Evolutionary conservation across 129 eudicot genomes (phyloP).

Genomic region (Centella asiatica): DNA sequence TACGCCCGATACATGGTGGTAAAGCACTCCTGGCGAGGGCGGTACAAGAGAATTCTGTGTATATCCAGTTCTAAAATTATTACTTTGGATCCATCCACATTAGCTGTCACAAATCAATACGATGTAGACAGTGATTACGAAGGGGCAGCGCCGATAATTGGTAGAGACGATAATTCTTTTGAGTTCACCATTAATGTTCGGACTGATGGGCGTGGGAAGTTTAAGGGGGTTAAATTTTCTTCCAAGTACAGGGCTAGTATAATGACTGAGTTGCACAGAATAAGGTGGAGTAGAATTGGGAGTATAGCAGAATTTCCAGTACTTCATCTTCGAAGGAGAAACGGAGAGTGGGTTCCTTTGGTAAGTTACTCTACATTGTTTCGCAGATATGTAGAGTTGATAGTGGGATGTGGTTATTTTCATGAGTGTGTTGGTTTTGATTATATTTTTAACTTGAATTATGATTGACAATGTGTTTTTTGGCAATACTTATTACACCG

Average conservation of each 20-base stretch:
- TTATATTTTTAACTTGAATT: neutral
- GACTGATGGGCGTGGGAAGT: slow-evolving; percentile 91
- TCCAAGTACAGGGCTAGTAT: slow-evolving; percentile 80
- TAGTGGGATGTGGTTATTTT: neutral
- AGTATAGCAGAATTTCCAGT: slow-evolving; percentile 73
- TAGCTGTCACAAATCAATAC: slow-evolving; percentile 75
- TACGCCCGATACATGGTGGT: slow-evolving; percentile 67
- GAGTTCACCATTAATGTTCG: slow-evolving; percentile 81
- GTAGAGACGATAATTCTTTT: slow-evolving; percentile 68
- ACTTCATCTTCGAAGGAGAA: slow-evolving; percentile 79
- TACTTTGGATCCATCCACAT: slow-evolving; percentile 70
- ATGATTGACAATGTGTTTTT: too few relatives aligned
- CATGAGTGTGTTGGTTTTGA: neutral
- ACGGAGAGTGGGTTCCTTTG: slow-evolving; percentile 66
- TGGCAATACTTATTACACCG: too few relatives aligned
- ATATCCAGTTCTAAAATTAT: slow-evolving; percentile 43
- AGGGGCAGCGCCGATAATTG: slow-evolving; percentile 62
- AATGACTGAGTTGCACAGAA: slow-evolving; percentile 79
- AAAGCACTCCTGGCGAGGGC: slow-evolving; percentile 97
- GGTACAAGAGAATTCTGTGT: slow-evolving; percentile 85
- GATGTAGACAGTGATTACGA: slow-evolving; percentile 71
- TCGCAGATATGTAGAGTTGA: neutral
- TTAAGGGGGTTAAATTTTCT: slow-evolving; percentile 65
- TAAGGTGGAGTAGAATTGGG: slow-evolving; percentile 64
- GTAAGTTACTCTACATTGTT: slow-evolving; percentile 40